Conservation (phyloP, 176 grass and related monocot genomes). For the Aegilops speltoides region DNA sequence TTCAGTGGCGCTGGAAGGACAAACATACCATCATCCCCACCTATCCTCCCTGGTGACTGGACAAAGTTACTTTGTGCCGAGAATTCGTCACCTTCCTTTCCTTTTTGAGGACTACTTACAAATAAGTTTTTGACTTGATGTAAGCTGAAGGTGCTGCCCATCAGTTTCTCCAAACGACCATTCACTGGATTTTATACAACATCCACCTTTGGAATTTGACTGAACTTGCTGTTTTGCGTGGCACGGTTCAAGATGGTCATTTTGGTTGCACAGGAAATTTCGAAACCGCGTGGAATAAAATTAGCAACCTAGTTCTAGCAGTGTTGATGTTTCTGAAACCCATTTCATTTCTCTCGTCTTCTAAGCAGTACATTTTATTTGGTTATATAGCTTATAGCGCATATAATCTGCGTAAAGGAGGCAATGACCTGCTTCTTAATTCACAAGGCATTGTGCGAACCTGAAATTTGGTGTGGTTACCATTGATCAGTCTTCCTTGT, state of each 20-base stretch:
- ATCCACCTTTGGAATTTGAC: neutral
- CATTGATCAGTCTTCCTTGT: neutral
- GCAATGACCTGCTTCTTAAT: too few relatives aligned
- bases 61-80: neutral
- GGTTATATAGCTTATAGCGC: too few relatives aligned
- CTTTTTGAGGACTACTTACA: neutral
- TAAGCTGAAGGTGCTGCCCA: neutral
- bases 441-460: too few relatives aligned
- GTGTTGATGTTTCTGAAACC: neutral
- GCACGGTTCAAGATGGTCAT: neutral
- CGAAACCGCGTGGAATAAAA: neutral
- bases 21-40: neutral
- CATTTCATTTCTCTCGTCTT: neutral
- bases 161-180: neutral
- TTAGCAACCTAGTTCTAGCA: neutral
- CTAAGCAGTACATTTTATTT: neutral
- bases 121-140: constrained; percentile 1
- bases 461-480: too few relatives aligned
- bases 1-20: constrained; percentile 26
- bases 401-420: too few relatives aligned
- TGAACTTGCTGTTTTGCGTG: neutral
- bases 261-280: neutral
- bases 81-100: neutral
- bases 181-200: neutral
- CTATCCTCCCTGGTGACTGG: constrained; percentile 10